Base-by-base conservation (phyloP, 495 filamentous ascomycete species). In the Acidomyces sp. region DNA sequence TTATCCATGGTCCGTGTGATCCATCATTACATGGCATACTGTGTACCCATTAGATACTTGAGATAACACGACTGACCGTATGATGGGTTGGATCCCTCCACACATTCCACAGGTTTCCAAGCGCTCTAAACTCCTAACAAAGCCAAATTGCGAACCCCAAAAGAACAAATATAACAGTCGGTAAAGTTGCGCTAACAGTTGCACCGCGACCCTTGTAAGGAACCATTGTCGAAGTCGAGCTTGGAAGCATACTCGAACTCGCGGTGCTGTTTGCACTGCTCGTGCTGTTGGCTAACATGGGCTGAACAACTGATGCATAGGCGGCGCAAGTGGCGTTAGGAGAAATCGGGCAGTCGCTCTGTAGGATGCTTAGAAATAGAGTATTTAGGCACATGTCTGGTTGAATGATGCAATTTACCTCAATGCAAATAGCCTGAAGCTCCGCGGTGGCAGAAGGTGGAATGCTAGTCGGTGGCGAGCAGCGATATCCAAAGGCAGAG, bases 401-500 rank as follows among this genome's bases (percentile, higher is more conserved):
- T 6, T 18, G n/a, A n/a, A n/a, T n/a, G n/a, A 20, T 3, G 24
- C 3, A 3, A 41, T 37, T 40, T 17, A 50, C 47, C 13, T 23
- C 35, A 32, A 41, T 50, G 35, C 47, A 50, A 19, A 50, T 50
- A 15, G 17, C 23, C 47, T 50, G 41, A 17, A 45, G 20, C 47
- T 45, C 28, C 15, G 9, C 15, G 29, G 20, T 15, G 11, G 20
- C 22, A 6, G 13, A 21, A 4, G 36, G 29, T 37, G 60, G 44
- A 4, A 55, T 41, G 15, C 52, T 55, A 0, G 48, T 54, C 9
- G 61, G 42, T 11, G 64, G 55, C n/a, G 49, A 48, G 54, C 68
- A 72, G 30, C 57, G 51, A 41, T 62, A 58, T 37, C 52, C 57
- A 48, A 74, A 75, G n/a, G 64, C 34, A 4, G 35, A 34, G 21